Evolutionary conservation across 306 rosid genomes (phyloP), one percentile per base, ranked within the genome.

Genomic region (Vigna radiata): DNA sequence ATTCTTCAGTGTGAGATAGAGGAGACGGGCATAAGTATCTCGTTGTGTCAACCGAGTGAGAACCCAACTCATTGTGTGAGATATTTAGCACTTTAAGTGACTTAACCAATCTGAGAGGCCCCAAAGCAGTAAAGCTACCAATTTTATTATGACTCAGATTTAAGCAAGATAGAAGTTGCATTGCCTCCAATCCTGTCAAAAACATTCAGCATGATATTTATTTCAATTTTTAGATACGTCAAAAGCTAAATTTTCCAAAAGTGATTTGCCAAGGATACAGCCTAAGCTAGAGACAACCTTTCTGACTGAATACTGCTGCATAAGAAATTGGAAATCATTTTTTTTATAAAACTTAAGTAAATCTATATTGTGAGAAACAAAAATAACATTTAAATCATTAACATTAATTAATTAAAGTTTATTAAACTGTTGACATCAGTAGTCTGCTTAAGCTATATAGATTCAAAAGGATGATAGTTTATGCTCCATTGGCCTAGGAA

Each of bases 121-220:
- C 94, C 82, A 96, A 68, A 37, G 97, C 83, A 76, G 94, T 89
- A 76, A 96, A 82, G 85, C 88, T 89, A 37, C 88, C 25, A 13
- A 96, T 67, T 72, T 87, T 91, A 75, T 96, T 96, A 87, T 88
- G 80, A 77, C 96, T 84, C 86, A 92, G 81, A 82, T 90, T 95
- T 79, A 91, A 86, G 88, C 85, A 74, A 77, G 91, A 86, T 14
- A 92, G 90, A 79, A 92, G 97, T 80, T 90, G 98, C 96, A 95
- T 76, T 53, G 93, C 91, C 85, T 92, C 97, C 91, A 95, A 76
- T 46, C 98, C 99, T 95, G 87, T 87, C 68, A 82, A 82, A 39
- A 77, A 81, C 44, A 66, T 52, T 67, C 69, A 81, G 74, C 14
- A 60, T 49, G 64, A 54, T 63, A 21, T 12, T 77, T 18, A 2